Evolutionary conservation across 441 rosid genomes (phyloP), one percentile per base, ranked within the genome.

Genomic region (Syzygium malaccense): DNA sequence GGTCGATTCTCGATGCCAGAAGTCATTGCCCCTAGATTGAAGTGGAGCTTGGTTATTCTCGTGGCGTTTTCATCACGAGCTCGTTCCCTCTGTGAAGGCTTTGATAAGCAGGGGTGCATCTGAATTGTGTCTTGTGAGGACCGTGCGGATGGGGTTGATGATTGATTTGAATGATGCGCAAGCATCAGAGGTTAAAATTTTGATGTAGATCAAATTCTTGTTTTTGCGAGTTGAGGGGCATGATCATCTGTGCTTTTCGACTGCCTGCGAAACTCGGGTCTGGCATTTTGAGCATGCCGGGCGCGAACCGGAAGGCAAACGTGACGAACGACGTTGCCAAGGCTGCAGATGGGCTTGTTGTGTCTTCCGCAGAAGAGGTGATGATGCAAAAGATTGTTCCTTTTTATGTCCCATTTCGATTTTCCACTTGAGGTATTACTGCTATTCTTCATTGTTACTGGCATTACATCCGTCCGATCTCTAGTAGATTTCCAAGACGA

Each of bases 291-390:
- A 96, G 86, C 99, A 96, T 91, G 99, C 98, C 86, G 92, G 95
- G 53, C 92, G 88, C 85, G 98, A 95, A 92, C 98, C 98, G 17
- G 99, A 97, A 90, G 98, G 98, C 91, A 93, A 92, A 92, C 92
- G 92, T 92, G 85, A 94, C 96, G 95, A 97, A 95, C 90, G 99
- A 95, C 64, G 96, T 95, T 86, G 95, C 94, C 91, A 96, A 96
- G 91, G 99, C 95, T 94, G 97, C 99, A 48, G 98, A 98, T 93
- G 95, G 96, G 91, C 98, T 98, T 89, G 98, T 98, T 90, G 93
- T 99, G 88, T 98, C 99, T 96, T 94, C 96, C 90, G 98, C 99
- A 80, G 95, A 95, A 91, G 95, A 96, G 98, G 99, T 91, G 91
- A 90, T 48, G 80, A 54, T 49, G 68, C 87, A 88, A 23, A 45